Percentiles rank a stretch among this genome's conserved stretches.
Evolutionary conservation across 2,329 filamentous ascomycete genomes (phyloP).

Genomic region (Neonectria magnoliae): DNA sequence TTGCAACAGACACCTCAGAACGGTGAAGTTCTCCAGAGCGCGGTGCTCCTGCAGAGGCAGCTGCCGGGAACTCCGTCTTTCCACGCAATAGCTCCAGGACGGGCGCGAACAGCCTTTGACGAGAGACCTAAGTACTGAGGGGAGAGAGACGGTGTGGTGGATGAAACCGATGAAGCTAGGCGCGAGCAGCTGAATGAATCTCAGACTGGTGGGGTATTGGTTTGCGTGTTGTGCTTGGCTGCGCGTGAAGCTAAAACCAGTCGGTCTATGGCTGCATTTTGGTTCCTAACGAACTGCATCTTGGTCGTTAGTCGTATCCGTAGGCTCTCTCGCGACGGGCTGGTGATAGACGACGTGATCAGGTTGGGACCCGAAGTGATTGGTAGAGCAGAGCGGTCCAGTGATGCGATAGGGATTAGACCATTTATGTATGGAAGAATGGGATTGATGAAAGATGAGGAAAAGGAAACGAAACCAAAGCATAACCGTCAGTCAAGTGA

Average conservation of each 20-base stretch:
- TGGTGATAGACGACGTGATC: not conserved
- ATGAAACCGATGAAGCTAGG: not conserved
- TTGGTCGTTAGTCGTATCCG: not conserved
- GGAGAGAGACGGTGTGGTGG: not conserved
- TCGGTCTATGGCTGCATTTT: not conserved
- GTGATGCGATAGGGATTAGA: not conserved
- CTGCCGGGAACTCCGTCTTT: conserved; percentile 4
- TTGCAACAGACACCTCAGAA: not conserved
- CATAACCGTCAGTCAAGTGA: conserved; percentile 15
- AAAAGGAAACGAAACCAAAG: conserved; percentile 9
- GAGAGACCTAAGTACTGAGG: not conserved
- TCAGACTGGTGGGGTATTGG: not conserved
- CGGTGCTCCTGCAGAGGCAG: not conserved
- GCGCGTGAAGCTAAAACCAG: not conserved
- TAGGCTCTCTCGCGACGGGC: not conserved
- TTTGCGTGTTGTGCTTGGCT: conserved; percentile 7
- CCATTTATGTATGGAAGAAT: not conserved
- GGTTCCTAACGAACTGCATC: conserved; percentile 11
- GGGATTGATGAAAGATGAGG: not conserved
- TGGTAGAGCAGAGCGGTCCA: not conserved
- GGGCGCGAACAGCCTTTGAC: not conserved
- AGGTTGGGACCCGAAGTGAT: not conserved
- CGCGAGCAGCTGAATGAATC: conserved; percentile 19
- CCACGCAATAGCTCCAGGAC: not conserved
- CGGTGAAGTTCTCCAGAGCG: not conserved